Evolutionary conservation across 768 basidiomycete genomes (phyloP), one percentile per base, ranked within the genome.

Genomic region (Nidula microcarpa): DNA sequence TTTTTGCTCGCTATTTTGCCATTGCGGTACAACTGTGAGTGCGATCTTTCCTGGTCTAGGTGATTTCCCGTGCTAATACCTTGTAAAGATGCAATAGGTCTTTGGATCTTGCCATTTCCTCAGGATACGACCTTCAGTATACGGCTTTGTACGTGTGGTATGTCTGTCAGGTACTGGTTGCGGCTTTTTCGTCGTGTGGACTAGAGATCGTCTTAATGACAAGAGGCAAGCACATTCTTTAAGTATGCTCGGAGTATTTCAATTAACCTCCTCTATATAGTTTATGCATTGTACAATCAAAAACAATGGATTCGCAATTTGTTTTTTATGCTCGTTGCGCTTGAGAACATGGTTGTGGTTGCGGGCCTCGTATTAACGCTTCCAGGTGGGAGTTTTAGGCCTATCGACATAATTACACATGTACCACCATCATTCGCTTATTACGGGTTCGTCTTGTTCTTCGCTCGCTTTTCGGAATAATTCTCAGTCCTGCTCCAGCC

Each of bases 191-290:
- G 3, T 58, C 66, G 41, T 55, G 53, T 18, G 51, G 58, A 7
- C 59, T 67, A 32, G 69, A 70, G 53, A 52, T 66, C 23, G 63
- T 68, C n/a, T 56, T 70, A 49, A 66, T 68, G 64, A 55, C 57
- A 33, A 55, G 69, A 63, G 68, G 68, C 65, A 33, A 53, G 60
- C 23, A 10, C 23, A n/a, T 34, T 33, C 11, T 53, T 23, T 46
- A 17, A 36, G 30, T 14, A 30, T n/a, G 32, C 7, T 33, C 17
- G n/a, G 14, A 16, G 41, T 30, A 13, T 46, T 32, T 23, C 34
- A 30, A n/a, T 51, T 43, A n/a, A 6, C 39, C 33, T 23, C 23
- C 23, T 23, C 23, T 14, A 39, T n/a, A 16, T 39, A 70, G 66
- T 68, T 9, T 68, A 68, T 52, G 68, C 68, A 6, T 55, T 70